Percentiles rank a stretch among this genome's conserved stretches.
Evolutionary conservation across 331 rosid species (phyloP).

Genomic region (Malus hybrid): DNA sequence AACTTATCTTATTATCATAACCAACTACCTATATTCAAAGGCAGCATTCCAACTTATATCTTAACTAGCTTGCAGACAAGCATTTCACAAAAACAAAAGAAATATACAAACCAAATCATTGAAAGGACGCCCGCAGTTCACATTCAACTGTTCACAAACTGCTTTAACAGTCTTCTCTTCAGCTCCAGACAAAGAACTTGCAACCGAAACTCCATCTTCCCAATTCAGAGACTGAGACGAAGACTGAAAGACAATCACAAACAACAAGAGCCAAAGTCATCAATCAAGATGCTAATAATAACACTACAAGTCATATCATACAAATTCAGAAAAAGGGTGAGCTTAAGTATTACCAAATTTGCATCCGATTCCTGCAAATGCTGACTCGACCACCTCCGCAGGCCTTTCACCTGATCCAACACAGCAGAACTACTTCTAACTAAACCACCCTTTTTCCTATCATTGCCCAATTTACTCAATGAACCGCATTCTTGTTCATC

Average conservation of each 20-base stretch:
- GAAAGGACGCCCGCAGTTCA: neutral
- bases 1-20: neutral
- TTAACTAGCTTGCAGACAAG: neutral
- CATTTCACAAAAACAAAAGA: neutral
- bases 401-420: constrained; percentile 31
- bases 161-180: constrained; percentile 59
- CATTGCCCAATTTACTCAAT: constrained; percentile 12
- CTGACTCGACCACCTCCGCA: constrained; percentile 49
- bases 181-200: constrained; percentile 55
- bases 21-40: neutral
- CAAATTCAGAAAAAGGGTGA: constrained; percentile 10
- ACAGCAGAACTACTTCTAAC: constrained; percentile 28
- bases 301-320: neutral
- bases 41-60: constrained; percentile 1
- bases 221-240: constrained; percentile 13
- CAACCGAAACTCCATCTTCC: constrained; percentile 42
- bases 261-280: constrained; percentile 3
- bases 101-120: neutral
- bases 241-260: constrained; percentile 32
- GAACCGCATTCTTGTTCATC: constrained; percentile 39
- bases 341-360: constrained; percentile 29
- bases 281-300: neutral
- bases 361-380: constrained; percentile 39
- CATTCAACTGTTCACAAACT: constrained; percentile 60
- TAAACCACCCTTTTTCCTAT: constrained; percentile 26